Conservation (phyloP, 2,329 filamentous ascomycete species). For the Colletotrichum gloeosporioides region DNA sequence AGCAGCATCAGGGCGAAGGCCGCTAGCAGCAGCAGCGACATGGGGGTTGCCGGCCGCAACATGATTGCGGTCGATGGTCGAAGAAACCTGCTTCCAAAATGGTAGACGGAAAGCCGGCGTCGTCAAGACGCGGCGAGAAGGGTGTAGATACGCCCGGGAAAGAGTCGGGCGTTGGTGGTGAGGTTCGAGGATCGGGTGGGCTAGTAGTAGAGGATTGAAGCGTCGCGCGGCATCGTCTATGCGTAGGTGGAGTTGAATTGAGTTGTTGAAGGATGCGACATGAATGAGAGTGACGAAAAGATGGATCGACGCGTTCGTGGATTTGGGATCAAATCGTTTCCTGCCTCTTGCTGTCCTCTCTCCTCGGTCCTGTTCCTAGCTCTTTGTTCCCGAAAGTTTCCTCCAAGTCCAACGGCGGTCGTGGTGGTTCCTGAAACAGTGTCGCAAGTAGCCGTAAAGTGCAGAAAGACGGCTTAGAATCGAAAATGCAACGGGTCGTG, state of each 20-base stretch:
- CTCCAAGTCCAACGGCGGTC: not conserved
- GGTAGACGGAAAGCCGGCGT: constrained; percentile 39
- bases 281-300: constrained; percentile 3
- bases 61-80: constrained; percentile 56
- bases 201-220: not conserved
- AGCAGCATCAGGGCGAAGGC: constrained; percentile 88
- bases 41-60: constrained; percentile 90
- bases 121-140: constrained; percentile 48
- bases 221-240: constrained; percentile 11
- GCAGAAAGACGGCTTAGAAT: not conserved
- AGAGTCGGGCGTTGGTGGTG: not conserved
- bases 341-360: not conserved
- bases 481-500: not conserved
- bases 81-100: constrained; percentile 40
- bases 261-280: not conserved
- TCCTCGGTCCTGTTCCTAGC: not conserved
- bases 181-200: not conserved
- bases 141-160: not conserved
- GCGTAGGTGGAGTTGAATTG: not conserved
- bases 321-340: not conserved
- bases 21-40: constrained; percentile 82
- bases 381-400: not conserved
- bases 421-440: constrained; percentile 10
- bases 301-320: not conserved
- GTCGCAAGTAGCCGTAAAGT: not conserved